Percentiles rank a stretch among this genome's conserved stretches.
Conservation (phyloP, 1,284 basidiomycete genomes). For the Athelia psychrophila region DNA sequence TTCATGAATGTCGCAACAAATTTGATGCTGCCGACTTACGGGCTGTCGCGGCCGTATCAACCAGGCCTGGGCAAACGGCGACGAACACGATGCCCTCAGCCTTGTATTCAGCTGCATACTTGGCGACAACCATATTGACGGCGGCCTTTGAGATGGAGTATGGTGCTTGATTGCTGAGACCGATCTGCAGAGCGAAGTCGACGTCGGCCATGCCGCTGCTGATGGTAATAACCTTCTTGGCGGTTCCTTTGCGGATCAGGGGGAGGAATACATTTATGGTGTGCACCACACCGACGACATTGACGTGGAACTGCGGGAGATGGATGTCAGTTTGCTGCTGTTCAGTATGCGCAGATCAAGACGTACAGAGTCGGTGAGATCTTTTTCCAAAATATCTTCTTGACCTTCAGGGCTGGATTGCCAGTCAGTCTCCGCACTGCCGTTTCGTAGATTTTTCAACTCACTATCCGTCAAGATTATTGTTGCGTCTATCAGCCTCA, state of each 20-base stretch:
- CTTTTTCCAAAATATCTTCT: slow-evolving; percentile 17
- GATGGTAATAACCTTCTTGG: slow-evolving; percentile 35
- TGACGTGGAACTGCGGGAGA: slow-evolving; percentile 23
- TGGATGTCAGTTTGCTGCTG: not conserved
- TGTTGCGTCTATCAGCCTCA: slow-evolving; percentile 3
- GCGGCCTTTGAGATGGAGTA: slow-evolving; percentile 37
- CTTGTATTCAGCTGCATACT: slow-evolving; percentile 32
- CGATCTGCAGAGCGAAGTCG: slow-evolving; percentile 19
- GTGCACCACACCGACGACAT: slow-evolving; percentile 34
- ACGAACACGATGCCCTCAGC: slow-evolving; percentile 35
- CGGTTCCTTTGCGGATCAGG: slow-evolving; percentile 29
- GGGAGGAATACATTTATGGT: slow-evolving; percentile 37
- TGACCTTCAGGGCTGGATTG: not conserved
- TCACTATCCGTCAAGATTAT: slow-evolving; percentile 16
- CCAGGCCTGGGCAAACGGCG: slow-evolving; percentile 33
- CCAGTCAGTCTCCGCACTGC: not conserved
- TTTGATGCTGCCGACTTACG: not conserved
- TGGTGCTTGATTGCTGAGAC: slow-evolving; percentile 11
- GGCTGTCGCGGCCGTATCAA: slow-evolving; percentile 23
- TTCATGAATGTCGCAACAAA: not conserved
- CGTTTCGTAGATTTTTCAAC: not conserved
- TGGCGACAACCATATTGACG: slow-evolving; percentile 34
- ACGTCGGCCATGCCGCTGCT: slow-evolving; percentile 26
- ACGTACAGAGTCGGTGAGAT: slow-evolving; percentile 18
- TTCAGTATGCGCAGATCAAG: not conserved